Base-by-base conservation (phyloP, 106 monocot species). In the Platanthera guangdongensis region DNA sequence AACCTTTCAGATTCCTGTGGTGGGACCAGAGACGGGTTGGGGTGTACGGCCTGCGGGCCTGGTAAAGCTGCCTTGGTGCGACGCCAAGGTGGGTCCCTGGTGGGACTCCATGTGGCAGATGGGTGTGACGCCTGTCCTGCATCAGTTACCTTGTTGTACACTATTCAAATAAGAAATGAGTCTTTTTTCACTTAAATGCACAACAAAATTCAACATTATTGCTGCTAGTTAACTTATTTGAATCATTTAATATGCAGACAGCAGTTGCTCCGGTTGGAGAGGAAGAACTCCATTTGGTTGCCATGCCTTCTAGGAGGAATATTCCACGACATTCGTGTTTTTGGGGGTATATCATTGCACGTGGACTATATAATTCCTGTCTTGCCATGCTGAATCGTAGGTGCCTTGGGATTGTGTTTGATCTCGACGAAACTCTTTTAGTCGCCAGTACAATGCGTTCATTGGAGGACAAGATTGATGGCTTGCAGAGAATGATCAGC, bases 381-480 rank as follows among this genome's bases (percentile, higher is more conserved):
- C 85, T 92, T 46, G 72, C 80, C 47, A 90, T 99, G 94, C 52
- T 99, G 80, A 94, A 99, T 77, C 78, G 92, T 50, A 83, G 99
- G 77, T 94, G 99, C 79, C 85, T 99, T 12, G 99, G 92, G 14
- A 99, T 99, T 71, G 99, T 99, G 74, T 99, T 99, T 88, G 99
- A 99, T 81, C 92, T 99, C 64, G 94, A 99, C 75, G 94, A 99
- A 82, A 99, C 99, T 25, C 87, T 99, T 18, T 84, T 99, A 80
- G 94, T 99, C 74, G 99, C 99, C 63, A 99, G 94, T 51, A 99
- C 94, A 12, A 87, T 83, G 83, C 99, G 92, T 10, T 94, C 99
- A 48, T 99, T 94, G 82, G 99, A 99, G 78, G 99, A 99, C 76
- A 78, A 85, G 51, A 94, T 94, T 60, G 92, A 99, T 81, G 85